Base-by-base conservation (phyloP, 768 basidiomycete genomes). In the Harrya chromipes region DNA sequence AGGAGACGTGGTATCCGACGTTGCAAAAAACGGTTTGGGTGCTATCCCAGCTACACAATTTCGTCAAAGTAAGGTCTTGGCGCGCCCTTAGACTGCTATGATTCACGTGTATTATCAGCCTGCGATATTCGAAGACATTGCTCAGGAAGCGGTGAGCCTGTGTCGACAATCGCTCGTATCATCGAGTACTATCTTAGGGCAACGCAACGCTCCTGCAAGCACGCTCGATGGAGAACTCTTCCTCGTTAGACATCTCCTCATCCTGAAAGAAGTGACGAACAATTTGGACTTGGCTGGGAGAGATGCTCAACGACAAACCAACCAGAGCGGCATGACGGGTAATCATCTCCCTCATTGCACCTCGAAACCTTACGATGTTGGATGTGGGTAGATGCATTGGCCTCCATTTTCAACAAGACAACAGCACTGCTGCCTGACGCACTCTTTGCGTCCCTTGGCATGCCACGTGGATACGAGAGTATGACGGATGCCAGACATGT, bases 51-150 rank as follows among this genome's bases (percentile, higher is more conserved):
- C 70, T 99, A 31, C 86, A 92, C 53, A 84, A 92, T 55, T 97
- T 90, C 59, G 89, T 98, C 47, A 92, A 97, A 74, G 95, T 93
- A 63, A 31, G 76, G 27, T 26, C 61, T 16, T 27, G 13, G 31
- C 21, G 19, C 16, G 3, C 31, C 39, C 29, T 49, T 7, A 14
- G 21, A 17, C n/a, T 33, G 26, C 20, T 7, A 17, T 29, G 35
- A 17, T 38, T 54, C 38, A 55, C 50, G 6, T 43, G 42, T 16
- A n/a, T 43, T 24, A 24, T 35, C 50, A 98, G 94, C 85, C 90
- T n/a, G 86, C 84, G 1, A 94, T 97, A 50, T 99, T 97, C 50
- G 89, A 94, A 59, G 97, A 99, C 65, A 89, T 98, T 35, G 94
- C 95, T 0, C 90, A 94, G 70, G 94, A 97, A 70, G 91, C 94